A percentile compares a stretch with the other conserved stretches of the same genome.
These are phyloP conservation scores for Xylaria intraflava DNA, from an alignment of 495 filamentous ascomycete species.

Conservation along the genomic window DNA sequence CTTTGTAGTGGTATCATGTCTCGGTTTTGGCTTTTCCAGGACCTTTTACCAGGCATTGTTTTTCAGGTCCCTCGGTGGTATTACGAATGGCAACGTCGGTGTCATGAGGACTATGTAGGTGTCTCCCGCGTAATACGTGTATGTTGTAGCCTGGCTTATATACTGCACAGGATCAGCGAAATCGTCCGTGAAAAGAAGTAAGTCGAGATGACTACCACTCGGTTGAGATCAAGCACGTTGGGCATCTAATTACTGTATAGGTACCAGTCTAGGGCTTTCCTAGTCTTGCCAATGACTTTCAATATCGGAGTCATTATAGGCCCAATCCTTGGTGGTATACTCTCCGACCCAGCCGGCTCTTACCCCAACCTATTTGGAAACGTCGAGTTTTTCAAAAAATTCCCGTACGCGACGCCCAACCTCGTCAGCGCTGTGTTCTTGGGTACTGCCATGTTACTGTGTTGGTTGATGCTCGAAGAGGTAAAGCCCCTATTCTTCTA, in stretches of 20 bases:
- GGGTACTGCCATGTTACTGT: constrained; percentile 43
- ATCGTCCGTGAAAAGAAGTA: constrained; percentile 63
- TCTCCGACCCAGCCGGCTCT: constrained; percentile 65
- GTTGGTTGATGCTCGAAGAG: constrained; percentile 66
- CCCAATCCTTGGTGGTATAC: constrained; percentile 65
- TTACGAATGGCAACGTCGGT: constrained; percentile 76
- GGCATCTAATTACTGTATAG: constrained; percentile 21
- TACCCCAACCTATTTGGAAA: constrained; percentile 65
- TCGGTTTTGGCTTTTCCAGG: constrained; percentile 76
- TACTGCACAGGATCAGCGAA: constrained; percentile 57
- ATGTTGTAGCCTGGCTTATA: constrained; percentile 3
- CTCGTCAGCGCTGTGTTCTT: constrained; percentile 65
- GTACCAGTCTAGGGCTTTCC: constrained; percentile 58
- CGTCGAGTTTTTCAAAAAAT: constrained; percentile 58
- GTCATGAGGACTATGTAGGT: constrained; percentile 68
- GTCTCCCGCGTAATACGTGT: not conserved
- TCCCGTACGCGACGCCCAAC: constrained; percentile 72
- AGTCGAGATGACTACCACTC: not conserved
- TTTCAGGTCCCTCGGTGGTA: constrained; percentile 67
- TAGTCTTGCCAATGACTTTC: constrained; percentile 68
- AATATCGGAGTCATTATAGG: constrained; percentile 74
- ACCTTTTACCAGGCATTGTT: constrained; percentile 65
- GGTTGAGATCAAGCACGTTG: not conserved
- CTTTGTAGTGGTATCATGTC: constrained; percentile 50
- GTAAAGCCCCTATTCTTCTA: constrained; percentile 25